phyloP scores from a whole-genome alignment of 2,329 filamentous ascomycete genomes.

The Hortaea werneckii region DNA sequence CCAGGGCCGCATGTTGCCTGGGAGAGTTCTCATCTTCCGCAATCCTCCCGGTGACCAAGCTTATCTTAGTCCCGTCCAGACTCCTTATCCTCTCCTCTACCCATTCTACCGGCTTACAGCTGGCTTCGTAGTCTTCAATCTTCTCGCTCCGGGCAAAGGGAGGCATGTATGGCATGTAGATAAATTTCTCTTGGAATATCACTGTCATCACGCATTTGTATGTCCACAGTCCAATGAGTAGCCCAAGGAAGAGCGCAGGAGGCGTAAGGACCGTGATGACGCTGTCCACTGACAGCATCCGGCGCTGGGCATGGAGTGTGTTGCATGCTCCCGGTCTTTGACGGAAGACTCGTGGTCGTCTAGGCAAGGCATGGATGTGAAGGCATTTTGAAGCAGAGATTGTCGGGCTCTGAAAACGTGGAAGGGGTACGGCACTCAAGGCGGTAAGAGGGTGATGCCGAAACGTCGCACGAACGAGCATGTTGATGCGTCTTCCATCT shows the following conservation, averaged over 20 bases:
- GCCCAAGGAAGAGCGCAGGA: constrained; percentile 55
- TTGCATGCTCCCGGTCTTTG: background rate
- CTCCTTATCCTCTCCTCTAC: constrained; percentile 51
- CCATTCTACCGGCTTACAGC: constrained; percentile 57
- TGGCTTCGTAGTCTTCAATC: constrained; percentile 51
- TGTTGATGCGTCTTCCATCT: too few species aligned
- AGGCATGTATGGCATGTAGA: constrained; percentile 69
- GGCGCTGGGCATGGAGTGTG: background rate
- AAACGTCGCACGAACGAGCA: too few species aligned
- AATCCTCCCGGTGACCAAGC: constrained; percentile 43
- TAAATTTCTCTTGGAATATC: constrained; percentile 69
- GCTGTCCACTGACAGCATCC: constrained; percentile 16
- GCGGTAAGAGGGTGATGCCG: too few species aligned
- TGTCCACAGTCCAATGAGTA: constrained; percentile 54
- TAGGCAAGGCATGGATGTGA: too few species aligned
- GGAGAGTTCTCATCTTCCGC: background rate
- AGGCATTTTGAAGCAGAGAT: too few species aligned
- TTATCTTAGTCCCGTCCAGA: constrained; percentile 55
- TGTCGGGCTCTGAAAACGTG: too few species aligned
- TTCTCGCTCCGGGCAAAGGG: constrained; percentile 58
- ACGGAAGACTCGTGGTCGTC: too few species aligned
- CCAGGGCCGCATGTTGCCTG: background rate
- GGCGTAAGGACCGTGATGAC: constrained; percentile 47
- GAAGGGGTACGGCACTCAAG: too few species aligned
- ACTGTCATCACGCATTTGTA: constrained; percentile 64